Evolutionary conservation across 768 basidiomycete species (phyloP), one percentile per base, ranked within the genome.

Genomic region (Suillus alpinus): DNA sequence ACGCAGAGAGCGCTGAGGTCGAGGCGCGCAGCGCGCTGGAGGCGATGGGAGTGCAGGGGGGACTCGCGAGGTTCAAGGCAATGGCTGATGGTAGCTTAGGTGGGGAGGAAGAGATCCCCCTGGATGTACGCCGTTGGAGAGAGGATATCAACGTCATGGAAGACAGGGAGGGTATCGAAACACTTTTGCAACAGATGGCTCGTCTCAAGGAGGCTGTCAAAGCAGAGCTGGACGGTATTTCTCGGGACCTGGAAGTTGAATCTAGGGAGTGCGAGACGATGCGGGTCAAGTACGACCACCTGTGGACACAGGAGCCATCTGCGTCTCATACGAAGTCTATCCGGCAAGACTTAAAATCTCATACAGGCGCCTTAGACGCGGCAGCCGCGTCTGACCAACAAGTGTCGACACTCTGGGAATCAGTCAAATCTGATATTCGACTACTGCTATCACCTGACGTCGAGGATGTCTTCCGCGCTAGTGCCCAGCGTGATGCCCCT

Each of bases 221-320:
- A 59, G 67, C 73, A 10, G 88, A 88, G 44, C 78, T 99, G 46
- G 85, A 92, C 9, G 71, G 75, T 23, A 73, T 89, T 43, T 79
- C 81, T 3, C 76, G 80, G 4, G 86, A 94, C 52, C 76, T 99
- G 43, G 95, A 97, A 16, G 75, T 77, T 41, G 97, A 98, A 74
- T 87, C 85, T 37, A 78, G 86, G 64, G 94, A 95, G 51, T 98
- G 95, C 74, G 96, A 99, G 75, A 79, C 82, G 53, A 85, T 88
- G 86, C 80, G 95, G 59, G 89, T 94, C 68, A 90, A 90, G 73
- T 95, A 93, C 72, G 89, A 89, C 34, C 88, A 94, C 65, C 72
- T 84, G 32, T 98, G 93, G 89, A 87, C 89, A 8, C 95, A 97
- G 73, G 82, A 84, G 9, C 95, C 96, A 0, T 89, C 89, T 5